Evolutionary conservation across 108 stramenopile genomes (phyloP), one percentile per base, ranked within the genome.

Genomic region (Epithemia pelagica): DNA sequence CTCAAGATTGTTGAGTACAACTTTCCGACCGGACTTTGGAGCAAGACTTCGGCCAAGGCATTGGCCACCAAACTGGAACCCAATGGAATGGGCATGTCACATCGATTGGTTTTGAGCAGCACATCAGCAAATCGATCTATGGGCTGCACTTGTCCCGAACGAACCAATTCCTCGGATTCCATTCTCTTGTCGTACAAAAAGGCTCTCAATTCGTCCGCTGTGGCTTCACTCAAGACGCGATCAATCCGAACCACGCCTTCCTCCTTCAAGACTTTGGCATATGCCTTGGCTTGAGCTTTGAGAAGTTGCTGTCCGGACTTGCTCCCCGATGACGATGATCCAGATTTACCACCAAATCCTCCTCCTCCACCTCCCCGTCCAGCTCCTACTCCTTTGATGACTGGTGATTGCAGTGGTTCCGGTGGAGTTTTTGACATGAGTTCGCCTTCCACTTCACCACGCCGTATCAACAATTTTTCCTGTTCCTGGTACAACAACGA

Each of bases 111-210:
- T 67, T 78, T 84, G 58, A 94, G 64, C 54, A 94, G 62, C 10
- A 94, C 92, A 68, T 90, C 65, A n/a, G 91, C 87, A 80, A 86
- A 92, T 62, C 86, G 78, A 61, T 81, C 78, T 10, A 77, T 62
- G 20, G 77, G 64, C 32, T 64, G 63, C 2, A 87, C 62, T 52
- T 74, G 65, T 23, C 81, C 84, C 21, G 32, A 29, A 25, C 27
- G 24, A 10, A 92, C 82, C 24, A 81, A 71, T 54, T 29, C 27
- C 57, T 82, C 74, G 2, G 82, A 74, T 62, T 56, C 24, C 23
- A 61, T 18, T 30, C 86, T 64, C 20, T 86, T 54, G 7, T 77
- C 67, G 37, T 71, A 78, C 26, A 88, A 67, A 62, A 76, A 82
- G n/a, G 71, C 51, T 26, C 81, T 77, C 1, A 92, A 19, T 1